Evolutionary conservation across 2,329 filamentous ascomycete species (phyloP), one percentile per base, ranked within the genome.

Genomic region (Sclerotinia glacialis): DNA sequence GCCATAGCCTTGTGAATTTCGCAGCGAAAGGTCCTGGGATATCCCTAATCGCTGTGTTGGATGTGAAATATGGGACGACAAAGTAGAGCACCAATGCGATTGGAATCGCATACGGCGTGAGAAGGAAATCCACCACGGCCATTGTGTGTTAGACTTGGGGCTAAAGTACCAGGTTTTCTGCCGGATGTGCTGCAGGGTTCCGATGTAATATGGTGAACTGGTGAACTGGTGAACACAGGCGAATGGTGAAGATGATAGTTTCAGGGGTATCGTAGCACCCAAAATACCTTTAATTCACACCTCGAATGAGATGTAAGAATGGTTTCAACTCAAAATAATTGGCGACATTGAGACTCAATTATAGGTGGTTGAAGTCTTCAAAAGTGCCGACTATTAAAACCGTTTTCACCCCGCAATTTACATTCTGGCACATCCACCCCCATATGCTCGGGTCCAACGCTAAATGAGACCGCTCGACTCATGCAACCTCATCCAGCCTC

Each of bases 1-100:
- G 84, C 93, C 93, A 97, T 37, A 96, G 79, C 72, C 93, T 92
- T 40, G 88, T 86, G 77, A 93, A 91, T 18, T 82, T 81, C 3
- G 87, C 87, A 0, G 80, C 75, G n/a, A 81, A 78, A 1, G 84
- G 83, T 6, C 79, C 78, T 0, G 84, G 83, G 7, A 86, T 80
- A 63, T 79, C 77, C 58, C 77, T 66, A 3, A 77, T 52, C 5
- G 59, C 62, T 12, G 69, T 68, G 47, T 76, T 73, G 14, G 74
- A 71, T 18, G 74, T 75, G 63, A 76, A 69, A 61, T 77, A 77
- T 42, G 75, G 76, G 4, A 76, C 64, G 31, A 75, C 62, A 65
- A 69, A 77, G 69, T 72, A 77, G 58, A 77, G 73, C 8, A 81
- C 78, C 12, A 85, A 74, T n/a, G 84, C 78, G 0, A 79, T 74